phyloP scores from a whole-genome alignment of 768 basidiomycete genomes.

The Pleurotus salmoneostramineus region DNA sequence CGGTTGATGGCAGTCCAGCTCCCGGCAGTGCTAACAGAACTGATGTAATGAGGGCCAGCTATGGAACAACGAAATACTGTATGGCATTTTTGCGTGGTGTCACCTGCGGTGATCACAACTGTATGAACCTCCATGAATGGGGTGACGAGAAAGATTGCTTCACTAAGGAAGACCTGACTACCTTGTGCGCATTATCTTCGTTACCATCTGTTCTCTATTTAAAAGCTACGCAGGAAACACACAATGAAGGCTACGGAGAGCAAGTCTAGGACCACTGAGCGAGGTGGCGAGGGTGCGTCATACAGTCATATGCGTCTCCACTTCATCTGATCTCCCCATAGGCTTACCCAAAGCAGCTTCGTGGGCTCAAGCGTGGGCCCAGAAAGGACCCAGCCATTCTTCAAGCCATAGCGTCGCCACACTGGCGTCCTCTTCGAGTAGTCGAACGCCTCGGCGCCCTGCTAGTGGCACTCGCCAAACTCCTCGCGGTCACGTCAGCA shows the following conservation, averaged over 20 bases:
- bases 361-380: constrained; percentile 44
- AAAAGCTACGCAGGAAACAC: constrained; percentile 61
- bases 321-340: constrained; percentile 7
- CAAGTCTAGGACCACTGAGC: constrained; percentile 53
- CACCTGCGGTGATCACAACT: constrained; percentile 81
- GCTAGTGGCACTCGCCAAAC: constrained; percentile 40
- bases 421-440: constrained; percentile 16
- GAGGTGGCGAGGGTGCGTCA: constrained; percentile 53
- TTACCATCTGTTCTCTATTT: constrained; percentile 10
- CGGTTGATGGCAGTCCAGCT: constrained; percentile 88
- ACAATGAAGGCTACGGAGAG: constrained; percentile 88
- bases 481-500: constrained; percentile 19
- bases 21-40: constrained; percentile 72
- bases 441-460: constrained; percentile 40
- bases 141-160: constrained; percentile 98
- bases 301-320: constrained; percentile 7
- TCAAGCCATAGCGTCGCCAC: constrained; percentile 6
- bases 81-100: constrained; percentile 89
- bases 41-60: constrained; percentile 88
- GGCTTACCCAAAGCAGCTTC: constrained; percentile 68
- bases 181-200: constrained; percentile 51
- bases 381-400: not conserved
- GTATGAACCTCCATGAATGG: constrained; percentile 97
- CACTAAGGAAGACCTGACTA: constrained; percentile 93
- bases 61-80: constrained; percentile 97